Base-by-base conservation (phyloP, 2,329 filamentous ascomycete genomes). In the Mycosphaerelloides madeirae region DNA sequence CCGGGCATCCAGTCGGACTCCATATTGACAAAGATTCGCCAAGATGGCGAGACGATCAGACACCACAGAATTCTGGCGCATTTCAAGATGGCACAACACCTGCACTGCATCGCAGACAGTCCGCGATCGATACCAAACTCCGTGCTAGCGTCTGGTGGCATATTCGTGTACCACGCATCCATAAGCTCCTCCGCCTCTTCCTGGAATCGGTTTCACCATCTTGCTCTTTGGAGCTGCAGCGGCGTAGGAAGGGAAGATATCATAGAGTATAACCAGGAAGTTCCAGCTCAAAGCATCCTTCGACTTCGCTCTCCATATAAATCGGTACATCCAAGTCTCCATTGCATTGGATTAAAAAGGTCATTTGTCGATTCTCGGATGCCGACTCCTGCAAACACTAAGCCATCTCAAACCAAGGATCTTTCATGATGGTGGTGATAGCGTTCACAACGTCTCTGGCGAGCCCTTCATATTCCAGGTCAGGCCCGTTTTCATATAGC, bases 371-470 rank as follows among this genome's bases (percentile, higher is more conserved):
- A 19, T 20, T 18, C 6, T 25, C 38, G 16, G 38, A 40, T 13
- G 18, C 15, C 9, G 25, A 31, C 33, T 51, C 48, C 25, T 51
- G 48, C 38, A 51, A 20, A 28, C 36, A 41, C 48, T 45, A 51
- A 3, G 48, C 46, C 9, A 45, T 29, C 34, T 38, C 28, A 18
- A 48, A 45, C 48, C 48, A 51, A 2, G 5, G 29, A 22, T 51
- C 48, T 13, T 29, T 14, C n/a, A 45, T 22, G n/a, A 51, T 33
- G 14, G 45, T 28, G 15, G 36, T 15, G 25, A 51, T 29, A 7
- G 38, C 45, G 16, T 51, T 37, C 8, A 31, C 32, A 12, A 46
- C 32, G 19, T 25, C 40, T 25, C 14, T 18, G 15, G 43, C 28
- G 14, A 14, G 28, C 18, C 22, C 29, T 6, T 33, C 18, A 6